These are phyloP conservation scores for Neurospora intermedia DNA, from an alignment of 495 filamentous ascomycete genomes.

Conservation along the genomic window DNA sequence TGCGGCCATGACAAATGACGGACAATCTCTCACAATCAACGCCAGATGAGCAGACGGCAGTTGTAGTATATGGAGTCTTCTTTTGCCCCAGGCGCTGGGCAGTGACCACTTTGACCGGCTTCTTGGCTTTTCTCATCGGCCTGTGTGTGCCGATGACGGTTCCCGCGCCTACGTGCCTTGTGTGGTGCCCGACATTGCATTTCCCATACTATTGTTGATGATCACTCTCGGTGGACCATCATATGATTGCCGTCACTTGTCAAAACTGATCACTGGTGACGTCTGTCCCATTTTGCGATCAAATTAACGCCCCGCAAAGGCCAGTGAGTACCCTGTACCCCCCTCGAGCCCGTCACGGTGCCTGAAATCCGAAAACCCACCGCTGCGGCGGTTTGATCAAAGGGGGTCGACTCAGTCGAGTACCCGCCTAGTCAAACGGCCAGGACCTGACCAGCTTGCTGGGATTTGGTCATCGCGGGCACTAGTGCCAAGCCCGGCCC, in stretches of 20 bases:
- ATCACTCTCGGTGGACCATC: not conserved
- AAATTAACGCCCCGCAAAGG: not conserved
- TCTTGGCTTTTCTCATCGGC: not conserved
- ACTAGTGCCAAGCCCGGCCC: not conserved
- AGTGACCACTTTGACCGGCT: not conserved
- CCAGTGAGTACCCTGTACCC: not conserved
- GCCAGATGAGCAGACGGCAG: not conserved
- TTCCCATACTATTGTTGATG: not conserved
- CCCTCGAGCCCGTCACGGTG: not conserved
- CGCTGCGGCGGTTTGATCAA: not conserved
- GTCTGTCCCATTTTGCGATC: not conserved
- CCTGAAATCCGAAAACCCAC: not conserved
- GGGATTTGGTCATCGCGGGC: conserved; percentile 7
- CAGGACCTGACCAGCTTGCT: conserved; percentile 11
- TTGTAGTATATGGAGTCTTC: not conserved
- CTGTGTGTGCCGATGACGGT: not conserved
- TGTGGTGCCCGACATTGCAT: not conserved
- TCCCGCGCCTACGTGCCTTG: not conserved
- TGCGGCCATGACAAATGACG: not conserved
- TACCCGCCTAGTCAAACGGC: conserved; percentile 4
- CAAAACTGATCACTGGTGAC: not conserved
- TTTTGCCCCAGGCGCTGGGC: not conserved
- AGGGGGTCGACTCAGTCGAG: not conserved
- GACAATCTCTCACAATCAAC: not conserved
- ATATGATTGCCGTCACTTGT: not conserved